Conservation (phyloP, 179 eudicot species). For the Nepenthes alata region DNA sequence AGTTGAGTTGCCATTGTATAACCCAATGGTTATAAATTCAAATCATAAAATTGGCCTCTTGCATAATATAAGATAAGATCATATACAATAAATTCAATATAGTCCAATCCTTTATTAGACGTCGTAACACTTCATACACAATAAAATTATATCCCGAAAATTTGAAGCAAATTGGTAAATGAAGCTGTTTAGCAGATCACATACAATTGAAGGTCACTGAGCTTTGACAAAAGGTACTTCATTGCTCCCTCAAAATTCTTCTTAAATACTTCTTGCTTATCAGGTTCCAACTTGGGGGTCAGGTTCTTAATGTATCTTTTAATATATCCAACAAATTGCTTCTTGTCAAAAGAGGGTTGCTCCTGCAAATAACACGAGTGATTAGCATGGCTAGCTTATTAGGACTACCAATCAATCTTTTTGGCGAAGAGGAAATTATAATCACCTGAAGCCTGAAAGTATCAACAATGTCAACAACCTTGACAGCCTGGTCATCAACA, state of each 20-base stretch:
- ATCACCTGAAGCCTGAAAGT: slow-evolving; percentile 79
- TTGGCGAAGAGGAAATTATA: too few species aligned
- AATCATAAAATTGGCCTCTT: too few species aligned
- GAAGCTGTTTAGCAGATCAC: slow-evolving; percentile 3
- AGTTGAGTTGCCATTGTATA: neutral
- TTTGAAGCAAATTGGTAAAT: too few species aligned
- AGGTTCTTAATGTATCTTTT: slow-evolving; percentile 66
- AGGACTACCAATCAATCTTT: neutral
- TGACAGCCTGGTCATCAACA: slow-evolving; percentile 58
- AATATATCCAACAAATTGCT: slow-evolving; percentile 52
- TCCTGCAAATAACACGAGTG: slow-evolving; percentile 26
- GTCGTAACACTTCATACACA: too few species aligned
- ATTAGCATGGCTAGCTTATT: neutral
- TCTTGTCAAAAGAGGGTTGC: slow-evolving; percentile 80
- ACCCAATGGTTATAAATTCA: too few species aligned
- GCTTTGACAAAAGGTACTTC: slow-evolving; percentile 54
- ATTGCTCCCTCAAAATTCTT: slow-evolving; percentile 54
- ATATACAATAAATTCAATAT: too few species aligned
- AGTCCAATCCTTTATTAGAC: too few species aligned
- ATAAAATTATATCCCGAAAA: too few species aligned
- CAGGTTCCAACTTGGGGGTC: slow-evolving; percentile 48
- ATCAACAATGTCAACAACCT: slow-evolving; percentile 81
- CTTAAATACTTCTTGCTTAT: slow-evolving; percentile 41
- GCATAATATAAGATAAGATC: too few species aligned
- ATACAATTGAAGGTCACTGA: slow-evolving; percentile 78